Base-by-base conservation (phyloP, 2,329 filamentous ascomycete species). In the Colletotrichum sp. region DNA sequence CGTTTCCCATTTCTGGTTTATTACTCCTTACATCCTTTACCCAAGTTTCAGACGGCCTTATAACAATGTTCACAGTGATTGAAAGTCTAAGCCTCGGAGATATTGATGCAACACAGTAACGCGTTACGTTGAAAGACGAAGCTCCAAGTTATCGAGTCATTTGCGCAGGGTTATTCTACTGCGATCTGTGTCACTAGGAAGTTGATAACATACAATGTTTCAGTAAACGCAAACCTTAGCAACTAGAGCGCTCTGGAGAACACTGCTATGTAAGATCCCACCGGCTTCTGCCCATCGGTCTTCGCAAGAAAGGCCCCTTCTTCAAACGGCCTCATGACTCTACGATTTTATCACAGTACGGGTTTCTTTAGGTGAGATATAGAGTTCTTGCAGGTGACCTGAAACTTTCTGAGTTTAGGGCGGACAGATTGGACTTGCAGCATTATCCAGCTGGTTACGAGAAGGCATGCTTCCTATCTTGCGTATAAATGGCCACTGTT, bases 91-190 rank as follows among this genome's bases (percentile, higher is more conserved):
- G 0, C 0, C 18, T n/a, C 39, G 9, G 18, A 49, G 18, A 49
- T 49, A 12, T 6, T 0, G 0, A 12, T 4, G 9, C 5, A 26
- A 26, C 26, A 26, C 26, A 28, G 39, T 10, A 0, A 49, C 5
- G 39, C 9, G 0, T 49, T n/a, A 49, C 1, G 0, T n/a, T 1
- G 18, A 49, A n/a, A 12, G 1, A 49, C 3, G 39, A 49, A 5
- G 18, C 39, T 49, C 18, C 18, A 4, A 0, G 3, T 49, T 49
- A 49, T 49, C 39, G 39, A 49, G 39, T 49, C 39, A n/a, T 49
- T 49, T n/a, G 18, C 9, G 18, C 39, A 49, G 39, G 39, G 39
- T n/a, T 49, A 49, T 49, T 49, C 3, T 2, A 0, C 18, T 6
- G 9, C 2, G 18, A 12, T 12, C 7, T 49, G 39, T n/a, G 18